Conservation (phyloP, 2,329 filamentous ascomycete genomes). For the Cladophialophora chaetospira region DNA sequence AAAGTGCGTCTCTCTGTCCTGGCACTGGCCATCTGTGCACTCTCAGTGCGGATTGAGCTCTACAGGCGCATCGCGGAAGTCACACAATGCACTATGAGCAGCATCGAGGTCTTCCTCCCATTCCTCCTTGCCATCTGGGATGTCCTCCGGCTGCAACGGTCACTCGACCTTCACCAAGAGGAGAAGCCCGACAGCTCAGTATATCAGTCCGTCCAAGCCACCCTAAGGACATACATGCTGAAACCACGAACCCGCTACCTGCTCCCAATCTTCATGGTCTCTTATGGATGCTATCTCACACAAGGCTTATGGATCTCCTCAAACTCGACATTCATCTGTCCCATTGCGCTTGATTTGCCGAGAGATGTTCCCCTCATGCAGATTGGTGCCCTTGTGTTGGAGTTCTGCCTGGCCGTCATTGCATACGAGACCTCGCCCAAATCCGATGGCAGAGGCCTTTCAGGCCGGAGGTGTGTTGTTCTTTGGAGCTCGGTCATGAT, state of each 20-base stretch:
- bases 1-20: constrained; percentile 28
- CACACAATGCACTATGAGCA: constrained; percentile 45
- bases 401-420: constrained; percentile 44
- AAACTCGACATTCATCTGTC: constrained; percentile 54
- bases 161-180: constrained; percentile 32
- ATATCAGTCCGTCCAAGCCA: constrained; percentile 33
- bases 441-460: constrained; percentile 15
- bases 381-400: constrained; percentile 43
- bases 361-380: constrained; percentile 43
- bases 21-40: constrained; percentile 30
- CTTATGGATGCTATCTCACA: constrained; percentile 43
- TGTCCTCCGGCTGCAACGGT: constrained; percentile 39
- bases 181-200: constrained; percentile 22
- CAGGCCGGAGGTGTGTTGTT: constrained; percentile 21
- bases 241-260: constrained; percentile 43
- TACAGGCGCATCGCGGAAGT: constrained; percentile 45
- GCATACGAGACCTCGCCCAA: constrained; percentile 24
- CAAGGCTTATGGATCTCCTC: constrained; percentile 40
- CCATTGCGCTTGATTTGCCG: constrained; percentile 40
- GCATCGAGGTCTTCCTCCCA: constrained; percentile 39
- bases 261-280: constrained; percentile 42
- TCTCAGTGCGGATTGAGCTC: constrained; percentile 42
- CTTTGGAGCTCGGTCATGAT: constrained; percentile 29
- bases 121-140: constrained; percentile 47
- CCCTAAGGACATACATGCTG: constrained; percentile 31